Evolutionary conservation across 768 basidiomycete genomes (phyloP).

Genomic region (Trametes coccinea): DNA sequence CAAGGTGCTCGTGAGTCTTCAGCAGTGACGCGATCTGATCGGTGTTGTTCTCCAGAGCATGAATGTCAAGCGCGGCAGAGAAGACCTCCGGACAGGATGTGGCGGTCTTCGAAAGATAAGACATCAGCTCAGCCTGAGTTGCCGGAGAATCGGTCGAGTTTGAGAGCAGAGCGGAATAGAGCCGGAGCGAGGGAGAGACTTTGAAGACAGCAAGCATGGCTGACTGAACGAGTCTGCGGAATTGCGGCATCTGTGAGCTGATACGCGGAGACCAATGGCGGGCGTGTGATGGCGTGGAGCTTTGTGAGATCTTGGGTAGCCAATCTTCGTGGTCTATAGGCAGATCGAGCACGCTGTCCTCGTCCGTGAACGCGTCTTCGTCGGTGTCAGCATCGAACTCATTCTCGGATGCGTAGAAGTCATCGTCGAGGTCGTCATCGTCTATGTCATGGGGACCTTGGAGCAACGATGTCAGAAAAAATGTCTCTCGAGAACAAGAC

Average conservation of each 20-base stretch:
- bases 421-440: constrained; percentile 36
- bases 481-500: not conserved
- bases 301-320: constrained; percentile 26
- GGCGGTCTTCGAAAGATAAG: constrained; percentile 42
- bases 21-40: constrained; percentile 45
- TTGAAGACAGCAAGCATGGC: constrained; percentile 52
- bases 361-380: constrained; percentile 23
- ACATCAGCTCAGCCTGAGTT: constrained; percentile 30
- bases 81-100: constrained; percentile 52
- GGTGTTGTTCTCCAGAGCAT: constrained; percentile 39
- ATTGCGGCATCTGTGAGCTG: constrained; percentile 39
- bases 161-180: constrained; percentile 46
- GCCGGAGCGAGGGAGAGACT: constrained; percentile 44
- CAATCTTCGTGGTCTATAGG: constrained; percentile 23
- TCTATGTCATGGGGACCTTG: constrained; percentile 29
- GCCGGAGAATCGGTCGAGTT: constrained; percentile 33
- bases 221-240: constrained; percentile 47
- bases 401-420: constrained; percentile 12
- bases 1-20: constrained; percentile 47
- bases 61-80: constrained; percentile 55
- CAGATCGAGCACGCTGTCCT: constrained; percentile 18
- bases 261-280: constrained; percentile 53
- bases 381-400: constrained; percentile 34
- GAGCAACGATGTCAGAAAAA: not conserved
- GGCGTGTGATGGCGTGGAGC: constrained; percentile 36